phyloP scores from a whole-genome alignment of 331 rosid species.

The Ulmus americana region DNA sequence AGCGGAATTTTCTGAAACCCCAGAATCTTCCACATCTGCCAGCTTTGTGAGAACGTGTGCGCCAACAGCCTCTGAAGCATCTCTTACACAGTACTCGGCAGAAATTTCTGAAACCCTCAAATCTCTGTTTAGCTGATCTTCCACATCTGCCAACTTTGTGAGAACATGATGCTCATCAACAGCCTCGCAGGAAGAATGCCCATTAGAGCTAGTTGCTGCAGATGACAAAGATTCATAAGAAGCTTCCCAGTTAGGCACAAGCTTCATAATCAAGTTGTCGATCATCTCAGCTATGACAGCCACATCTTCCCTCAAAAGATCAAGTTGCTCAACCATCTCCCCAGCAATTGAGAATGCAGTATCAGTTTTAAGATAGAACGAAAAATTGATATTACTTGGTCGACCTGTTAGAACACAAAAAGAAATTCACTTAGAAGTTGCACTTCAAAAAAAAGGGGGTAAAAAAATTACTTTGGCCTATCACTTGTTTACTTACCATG shows the following conservation, averaged over 20 bases:
- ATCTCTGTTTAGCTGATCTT: slow-evolving; percentile 40
- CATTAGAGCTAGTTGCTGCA: slow-evolving; percentile 29
- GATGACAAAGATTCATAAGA: slow-evolving; percentile 27
- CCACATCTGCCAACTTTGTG: slow-evolving; percentile 23
- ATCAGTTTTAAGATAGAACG: slow-evolving; percentile 63
- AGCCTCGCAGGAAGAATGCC: slow-evolving; percentile 17
- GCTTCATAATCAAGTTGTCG: slow-evolving; percentile 45
- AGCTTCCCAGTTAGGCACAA: slow-evolving; percentile 52
- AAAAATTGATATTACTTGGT: slow-evolving; percentile 68
- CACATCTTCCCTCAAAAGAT: slow-evolving; percentile 48
- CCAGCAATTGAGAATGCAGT: slow-evolving; percentile 67
- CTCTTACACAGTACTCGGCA: slow-evolving; percentile 29
- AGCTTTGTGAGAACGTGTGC: background rate
- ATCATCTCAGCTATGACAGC: slow-evolving; percentile 58
- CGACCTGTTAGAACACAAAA: slow-evolving; percentile 42
- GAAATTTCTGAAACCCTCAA: slow-evolving; percentile 49
- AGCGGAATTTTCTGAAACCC: slow-evolving; percentile 24
- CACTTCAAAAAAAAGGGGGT: background rate
- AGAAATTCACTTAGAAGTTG: background rate
- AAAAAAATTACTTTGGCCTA: background rate
- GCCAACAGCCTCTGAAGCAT: slow-evolving; percentile 19
- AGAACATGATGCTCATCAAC: slow-evolving; percentile 20
- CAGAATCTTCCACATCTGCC: slow-evolving; percentile 17
- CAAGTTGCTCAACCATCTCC: slow-evolving; percentile 90
- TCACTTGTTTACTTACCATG: slow-evolving; percentile 40